Base-by-base conservation (phyloP, 495 filamentous ascomycete species). In the Penicillium canescens region DNA sequence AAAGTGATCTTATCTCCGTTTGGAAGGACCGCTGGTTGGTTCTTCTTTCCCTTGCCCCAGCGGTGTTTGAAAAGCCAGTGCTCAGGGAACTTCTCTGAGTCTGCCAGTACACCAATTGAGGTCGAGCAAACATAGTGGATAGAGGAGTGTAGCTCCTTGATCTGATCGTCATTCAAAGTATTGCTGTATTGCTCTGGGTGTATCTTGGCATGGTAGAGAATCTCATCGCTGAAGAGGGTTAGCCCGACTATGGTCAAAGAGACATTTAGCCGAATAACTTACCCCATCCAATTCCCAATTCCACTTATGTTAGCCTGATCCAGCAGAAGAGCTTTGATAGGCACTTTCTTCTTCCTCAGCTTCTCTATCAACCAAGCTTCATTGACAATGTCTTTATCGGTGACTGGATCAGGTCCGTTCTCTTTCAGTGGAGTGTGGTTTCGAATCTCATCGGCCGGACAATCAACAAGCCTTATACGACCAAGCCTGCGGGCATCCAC, bases 271-370 rank as follows among this genome's bases (percentile, higher is more conserved):
- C 7, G 13, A 51, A 31, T 42, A n/a, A 64, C 80, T 55, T 74
- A 86, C 82, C 84, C 91, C 57, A 98, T 91, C 94, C 93, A 98
- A 60, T 97, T 98, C 2, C 94, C 94, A 43, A 98, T 90, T 5
- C 94, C 94, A 60, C 90, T 92, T 46, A 98, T 86, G 60, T 87
- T 88, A n/a, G 82, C 78, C 66, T 98, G 94, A 62, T 97, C 90
- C 11, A 97, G 78, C 18, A 98, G 69, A 44, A 96, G 75, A 0
- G 90, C 86, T 64, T 97, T 97, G 42, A 98, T 77, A 0, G 93
- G 90, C 1, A 96, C 86, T 49, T 82, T 87, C 50, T 91, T 91
- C 35, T 77, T 84, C 38, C 64, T 73, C 67, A 96, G 67, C 69
- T 90, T 91, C 51, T 81, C 65, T 18, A 62, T 65, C 24, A 98